Evolutionary conservation across 805 yeast genomes (phyloP), one percentile per base, ranked within the genome.

Genomic region (Barnettozyma populi): DNA sequence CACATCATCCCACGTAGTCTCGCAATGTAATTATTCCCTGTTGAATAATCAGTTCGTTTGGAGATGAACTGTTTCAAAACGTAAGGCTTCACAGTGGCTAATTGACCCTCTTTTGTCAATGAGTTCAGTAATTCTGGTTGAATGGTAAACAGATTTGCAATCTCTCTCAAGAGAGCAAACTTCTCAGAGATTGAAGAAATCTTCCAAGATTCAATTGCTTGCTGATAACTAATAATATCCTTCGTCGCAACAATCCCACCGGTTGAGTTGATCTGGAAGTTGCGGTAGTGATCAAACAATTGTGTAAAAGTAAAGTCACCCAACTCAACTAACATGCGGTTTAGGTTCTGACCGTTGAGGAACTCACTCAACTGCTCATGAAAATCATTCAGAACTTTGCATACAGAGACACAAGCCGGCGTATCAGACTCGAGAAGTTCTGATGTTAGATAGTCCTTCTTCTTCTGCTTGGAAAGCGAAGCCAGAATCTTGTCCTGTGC

Each of bases 221-320:
- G 72, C 62, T 88, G 92, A 59, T 84, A 87, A 41, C 86, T 78
- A 35, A 86, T 84, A 7, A 86, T 80, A 65, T 90, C 97, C 57
- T 84, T 86, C 0, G 95, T 86, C 13, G 88, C 76, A 13, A 85
- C 79, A 51, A 84, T 73, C 27, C 96, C 96, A 45, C 97, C 98
- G 7, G 82, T 78, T 2, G 89, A 80, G 56, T 80, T 86, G 53
- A 90, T 87, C 36, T 78, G 80, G 61, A 79, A 86, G 57, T 82
- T 85, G 51, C 82, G 81, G 63, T 84, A 83, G 61, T 90, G 97
- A 24, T 73, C 77, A 55, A 88, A 69, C 41, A 92, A 67, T 39
- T 78, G 70, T 24, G 73, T 72, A 55, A 84, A 74, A 36, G 85
- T 70, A 21, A 73, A 73, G 46, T 72, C 63, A 2, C 95, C 94